Percentiles rank a stretch among this genome's conserved stretches.
phyloP scores from a whole-genome alignment of 805 yeast genomes.

The Yarrowia porcina region DNA sequence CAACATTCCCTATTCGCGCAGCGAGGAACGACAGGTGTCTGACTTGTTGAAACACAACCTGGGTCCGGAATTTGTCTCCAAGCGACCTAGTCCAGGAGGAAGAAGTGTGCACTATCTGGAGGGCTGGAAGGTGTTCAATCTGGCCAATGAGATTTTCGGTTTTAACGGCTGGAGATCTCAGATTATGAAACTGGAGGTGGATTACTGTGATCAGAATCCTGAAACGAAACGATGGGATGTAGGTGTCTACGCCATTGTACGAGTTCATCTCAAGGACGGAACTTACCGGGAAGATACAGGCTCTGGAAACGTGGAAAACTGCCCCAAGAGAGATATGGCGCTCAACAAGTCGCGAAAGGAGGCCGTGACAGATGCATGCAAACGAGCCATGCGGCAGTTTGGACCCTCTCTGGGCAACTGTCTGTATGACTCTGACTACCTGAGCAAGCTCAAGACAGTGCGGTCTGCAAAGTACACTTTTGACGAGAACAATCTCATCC shows the following conservation, averaged over 20 bases:
- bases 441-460: conserved; percentile 31
- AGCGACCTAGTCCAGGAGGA: conserved; percentile 60
- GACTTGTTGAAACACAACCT: conserved; percentile 28
- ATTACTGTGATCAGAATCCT: conserved; percentile 42
- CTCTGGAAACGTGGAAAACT: conserved; percentile 63
- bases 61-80: conserved; percentile 44
- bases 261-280: conserved; percentile 75
- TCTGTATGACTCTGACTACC: conserved; percentile 38
- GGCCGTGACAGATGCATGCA: conserved; percentile 80
- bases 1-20: neutral
- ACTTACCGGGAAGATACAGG: conserved; percentile 78
- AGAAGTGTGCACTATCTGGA: conserved; percentile 58
- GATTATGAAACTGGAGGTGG: conserved; percentile 54
- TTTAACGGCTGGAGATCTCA: conserved; percentile 77
- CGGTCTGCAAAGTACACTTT: neutral
- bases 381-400: conserved; percentile 73
- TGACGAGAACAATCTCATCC: conserved; percentile 8
- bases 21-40: conserved; percentile 18
- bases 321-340: conserved; percentile 55
- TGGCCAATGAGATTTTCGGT: conserved; percentile 76
- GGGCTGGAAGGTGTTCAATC: conserved; percentile 67
- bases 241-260: conserved; percentile 44
- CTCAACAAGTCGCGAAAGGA: conserved; percentile 79
- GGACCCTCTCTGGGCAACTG: conserved; percentile 68
- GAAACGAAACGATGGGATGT: conserved; percentile 28